Evolutionary conservation across 768 basidiomycete genomes (phyloP), one percentile per base, ranked within the genome.

Genomic region (Pulveroboletus sp.): DNA sequence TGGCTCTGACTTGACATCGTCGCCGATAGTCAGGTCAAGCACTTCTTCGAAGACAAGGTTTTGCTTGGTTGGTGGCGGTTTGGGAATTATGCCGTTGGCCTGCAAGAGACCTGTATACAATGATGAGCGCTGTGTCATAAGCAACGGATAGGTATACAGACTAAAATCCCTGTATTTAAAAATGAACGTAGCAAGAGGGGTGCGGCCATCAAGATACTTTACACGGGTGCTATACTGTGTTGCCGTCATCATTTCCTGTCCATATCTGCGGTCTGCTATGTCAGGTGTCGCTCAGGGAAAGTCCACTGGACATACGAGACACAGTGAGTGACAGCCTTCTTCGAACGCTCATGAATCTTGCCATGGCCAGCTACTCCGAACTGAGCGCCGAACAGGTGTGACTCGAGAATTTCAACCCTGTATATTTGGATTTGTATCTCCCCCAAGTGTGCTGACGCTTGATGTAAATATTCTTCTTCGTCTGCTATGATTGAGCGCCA

Each of bases 81-180:
- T 48, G 9, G 63, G 63, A 13, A 60, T 53, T 30, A 69, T 61
- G 22, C 61, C 61, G 24, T 65, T 61, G 1, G 63, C 65, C 38
- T 55, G 61, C 23, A 67, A 48, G 48, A 69, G 57, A 47, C 49
- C 65, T 67, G 37, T 16, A 26, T n/a, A 17, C 10, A 19, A 32
- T 0, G 9, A 34, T 43, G n/a, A 54, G 46, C 11, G 6, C 35
- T 1, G 34, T 16, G 22, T 19, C 24, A 3, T 46, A 19, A 16
- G 23, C 8, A 24, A 11, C 5, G 20, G 22, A 31, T n/a, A 35
- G 10, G 43, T 38, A n/a, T 29, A 53, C 65, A 22, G 27, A 68
- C 65, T 14, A 20, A 17, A 22, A 40, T 65, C 66, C 47, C 68
- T 59, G 36, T 69, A 69, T 22, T 49, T 69, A 54, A 67, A 67